phyloP scores from a whole-genome alignment of 148 eudicot species.

The Vaccinium vitisidaea region DNA sequence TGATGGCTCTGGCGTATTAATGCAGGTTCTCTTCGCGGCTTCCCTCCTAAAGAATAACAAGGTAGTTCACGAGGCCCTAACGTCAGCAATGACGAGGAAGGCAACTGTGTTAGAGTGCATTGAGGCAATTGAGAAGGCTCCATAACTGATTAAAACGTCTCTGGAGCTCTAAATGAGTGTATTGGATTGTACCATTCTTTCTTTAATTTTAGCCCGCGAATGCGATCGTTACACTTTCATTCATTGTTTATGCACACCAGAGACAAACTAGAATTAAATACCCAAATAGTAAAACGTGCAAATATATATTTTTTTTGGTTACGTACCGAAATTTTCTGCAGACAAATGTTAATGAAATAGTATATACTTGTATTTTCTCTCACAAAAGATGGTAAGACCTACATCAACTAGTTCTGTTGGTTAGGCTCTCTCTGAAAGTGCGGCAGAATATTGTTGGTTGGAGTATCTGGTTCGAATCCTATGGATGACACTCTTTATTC shows the following conservation, averaged over 20 bases:
- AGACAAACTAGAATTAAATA: not conserved
- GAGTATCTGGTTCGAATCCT: too few species aligned
- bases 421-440: not conserved
- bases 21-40: constrained; percentile 79
- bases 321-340: not conserved
- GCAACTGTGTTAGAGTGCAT: constrained; percentile 83
- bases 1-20: not conserved
- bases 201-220: not conserved
- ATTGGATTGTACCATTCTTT: not conserved
- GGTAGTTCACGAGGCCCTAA: constrained; percentile 69
- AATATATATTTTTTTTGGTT: not conserved
- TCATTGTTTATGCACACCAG: not conserved
- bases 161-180: not conserved
- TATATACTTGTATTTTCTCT: not conserved
- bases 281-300: not conserved
- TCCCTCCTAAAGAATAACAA: constrained; percentile 80
- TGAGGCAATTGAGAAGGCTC: constrained; percentile 72
- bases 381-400: not conserved
- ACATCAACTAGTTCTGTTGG: not conserved
- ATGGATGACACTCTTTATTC: not conserved
- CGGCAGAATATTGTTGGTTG: too few species aligned
- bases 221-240: not conserved
- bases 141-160: constrained; percentile 10
- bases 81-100: constrained; percentile 77
- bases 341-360: not conserved